phyloP scores from a whole-genome alignment of 345 rosid genomes.

The Gossypioides kirkii region DNA sequence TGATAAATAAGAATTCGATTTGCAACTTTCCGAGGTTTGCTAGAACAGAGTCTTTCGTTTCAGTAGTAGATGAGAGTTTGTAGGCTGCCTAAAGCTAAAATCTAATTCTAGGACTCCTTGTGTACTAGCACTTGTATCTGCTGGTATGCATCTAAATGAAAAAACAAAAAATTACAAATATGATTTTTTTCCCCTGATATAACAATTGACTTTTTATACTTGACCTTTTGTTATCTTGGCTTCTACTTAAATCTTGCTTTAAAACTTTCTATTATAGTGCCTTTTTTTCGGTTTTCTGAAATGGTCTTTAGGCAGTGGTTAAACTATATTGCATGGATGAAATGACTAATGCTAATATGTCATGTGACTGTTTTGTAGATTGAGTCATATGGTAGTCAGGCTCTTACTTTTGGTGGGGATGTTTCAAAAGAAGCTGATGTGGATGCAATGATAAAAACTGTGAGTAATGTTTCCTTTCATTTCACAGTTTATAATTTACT shows the following conservation, averaged over 20 bases:
- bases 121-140: not conserved
- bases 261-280: not conserved
- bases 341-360: constrained; percentile 2
- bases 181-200: not conserved
- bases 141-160: not conserved
- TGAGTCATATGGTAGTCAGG: constrained; percentile 85
- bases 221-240: not conserved
- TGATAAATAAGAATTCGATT: not conserved
- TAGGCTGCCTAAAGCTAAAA: not conserved
- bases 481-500: constrained; percentile 1
- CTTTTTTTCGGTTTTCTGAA: not conserved
- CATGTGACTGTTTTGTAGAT: constrained; percentile 46
- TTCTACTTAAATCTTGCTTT: not conserved
- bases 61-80: not conserved
- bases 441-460: constrained; percentile 91
- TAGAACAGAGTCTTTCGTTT: not conserved
- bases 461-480: constrained; percentile 32
- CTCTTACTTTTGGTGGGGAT: constrained; percentile 94
- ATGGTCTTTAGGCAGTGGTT: not conserved
- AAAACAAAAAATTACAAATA: not conserved
- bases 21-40: not conserved
- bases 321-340: constrained; percentile 9
- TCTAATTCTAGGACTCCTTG: not conserved
- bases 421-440: constrained; percentile 94
- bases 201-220: not conserved